Evolutionary conservation across 805 yeast genomes (phyloP), one percentile per base, ranked within the genome.

Genomic region (Candida cerambycidarum): DNA sequence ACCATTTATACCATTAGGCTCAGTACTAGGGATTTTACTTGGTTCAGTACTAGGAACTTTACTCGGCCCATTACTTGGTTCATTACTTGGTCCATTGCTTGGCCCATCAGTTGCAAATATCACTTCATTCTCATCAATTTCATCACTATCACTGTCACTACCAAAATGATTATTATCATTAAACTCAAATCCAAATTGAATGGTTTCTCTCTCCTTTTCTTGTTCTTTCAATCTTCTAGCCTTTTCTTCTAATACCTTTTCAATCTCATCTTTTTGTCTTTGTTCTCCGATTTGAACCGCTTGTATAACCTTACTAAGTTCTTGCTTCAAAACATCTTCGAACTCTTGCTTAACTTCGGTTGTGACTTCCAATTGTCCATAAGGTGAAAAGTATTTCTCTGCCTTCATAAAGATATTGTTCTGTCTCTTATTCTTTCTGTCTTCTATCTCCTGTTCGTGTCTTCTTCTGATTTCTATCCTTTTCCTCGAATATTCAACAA

Each of bases 401-500:
- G 75, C 75, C 33, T 62, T 51, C 52, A 69, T 55, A 47, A 55
- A 69, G 3, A 67, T 50, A 43, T 69, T 68, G 5, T 47, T 39
- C 10, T 53, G 53, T 21, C 74, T 44, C 13, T 50, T 43, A 12
- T 46, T 37, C n/a, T 55, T 44, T 34, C 53, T 56, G 3, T 45
- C 39, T 16, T 50, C 53, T 12, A 57, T 35, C 10, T 49, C 51
- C 13, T 53, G 43, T 43, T 55, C 70, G 15, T 52, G 45, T 48
- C 56, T 59, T 39, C 56, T 67, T 47, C 60, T 52, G 3, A 78
- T 59, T 7, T 54, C 58, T 13, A 70, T 48, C 40, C 88, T 64
- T 29, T 70, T 71, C 16, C 66, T 59, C 0, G 88, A 82, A 56
- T 80, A 82, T 31, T 65, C 78, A 11, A 71, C 78, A 30, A 85